A percentile compares a stretch with the other conserved stretches of the same genome.
These are phyloP conservation scores for Mangifera indica DNA, from an alignment of 345 rosid genomes.

Conservation along the genomic window DNA sequence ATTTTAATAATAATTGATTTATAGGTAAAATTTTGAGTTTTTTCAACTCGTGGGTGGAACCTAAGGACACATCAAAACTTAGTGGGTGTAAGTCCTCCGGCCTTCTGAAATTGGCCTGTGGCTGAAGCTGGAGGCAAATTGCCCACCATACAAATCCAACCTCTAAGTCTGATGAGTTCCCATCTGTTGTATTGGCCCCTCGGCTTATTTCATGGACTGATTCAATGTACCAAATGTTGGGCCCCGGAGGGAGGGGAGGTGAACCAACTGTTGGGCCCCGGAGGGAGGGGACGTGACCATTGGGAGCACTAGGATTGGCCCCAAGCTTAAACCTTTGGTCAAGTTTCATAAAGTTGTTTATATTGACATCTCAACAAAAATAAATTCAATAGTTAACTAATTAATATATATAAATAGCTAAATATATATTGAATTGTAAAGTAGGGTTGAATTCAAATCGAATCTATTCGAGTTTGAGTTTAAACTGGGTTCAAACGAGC, in stretches of 20 bases:
- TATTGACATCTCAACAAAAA: not conserved
- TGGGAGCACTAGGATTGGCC: not conserved
- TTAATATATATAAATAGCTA: not conserved
- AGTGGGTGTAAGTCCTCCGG: too few relatives aligned
- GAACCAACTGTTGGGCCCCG: too few relatives aligned
- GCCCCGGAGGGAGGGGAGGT: too few relatives aligned
- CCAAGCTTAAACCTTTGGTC: not conserved
- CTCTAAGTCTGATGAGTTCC: not conserved
- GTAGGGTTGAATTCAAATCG: too few relatives aligned
- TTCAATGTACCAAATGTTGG: too few relatives aligned
- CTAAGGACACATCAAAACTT: too few relatives aligned
- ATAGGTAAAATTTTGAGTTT: too few relatives aligned
- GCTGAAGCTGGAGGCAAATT: not conserved
- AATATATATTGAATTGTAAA: not conserved
- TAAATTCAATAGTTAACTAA: too few relatives aligned
- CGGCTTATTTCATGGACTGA: not conserved
- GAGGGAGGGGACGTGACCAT: not conserved
- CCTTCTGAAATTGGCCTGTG: not conserved
- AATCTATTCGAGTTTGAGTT: too few relatives aligned
- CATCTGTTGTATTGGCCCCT: not conserved
- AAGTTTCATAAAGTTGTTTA: not conserved
- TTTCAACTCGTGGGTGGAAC: too few relatives aligned
- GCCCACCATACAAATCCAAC: constrained; percentile 1
- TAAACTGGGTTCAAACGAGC: too few relatives aligned
- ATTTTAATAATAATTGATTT: too few relatives aligned